Evolutionary conservation across 495 filamentous ascomycete species (phyloP).

Genomic region (Podospora pseudocomata): DNA sequence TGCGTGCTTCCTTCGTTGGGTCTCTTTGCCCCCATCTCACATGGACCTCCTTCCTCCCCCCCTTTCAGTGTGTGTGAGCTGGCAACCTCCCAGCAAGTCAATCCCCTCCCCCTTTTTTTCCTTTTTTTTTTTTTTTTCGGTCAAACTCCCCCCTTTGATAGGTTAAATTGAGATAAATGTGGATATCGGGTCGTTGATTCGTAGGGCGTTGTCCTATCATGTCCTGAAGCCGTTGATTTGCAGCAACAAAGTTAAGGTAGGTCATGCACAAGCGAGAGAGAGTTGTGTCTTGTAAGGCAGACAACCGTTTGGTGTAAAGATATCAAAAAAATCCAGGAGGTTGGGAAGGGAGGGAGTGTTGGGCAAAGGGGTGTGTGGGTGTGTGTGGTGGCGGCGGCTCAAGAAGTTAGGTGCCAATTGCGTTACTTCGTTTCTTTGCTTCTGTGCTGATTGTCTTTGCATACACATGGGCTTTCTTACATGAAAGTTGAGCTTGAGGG

Average conservation of each 20-base stretch:
- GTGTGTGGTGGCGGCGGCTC: background rate
- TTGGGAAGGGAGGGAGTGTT: background rate
- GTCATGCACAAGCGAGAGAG: background rate
- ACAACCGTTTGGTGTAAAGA: background rate
- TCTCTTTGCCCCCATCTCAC: too few relatives aligned
- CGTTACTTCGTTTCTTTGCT: background rate
- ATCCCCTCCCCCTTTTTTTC: too few relatives aligned
- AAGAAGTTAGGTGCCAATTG: background rate
- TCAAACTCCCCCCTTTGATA: background rate
- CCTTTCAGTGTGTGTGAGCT: background rate
- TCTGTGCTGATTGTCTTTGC: too few relatives aligned
- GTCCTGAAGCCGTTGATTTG: background rate
- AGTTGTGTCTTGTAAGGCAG: background rate
- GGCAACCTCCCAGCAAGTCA: background rate
- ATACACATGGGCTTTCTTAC: background rate
- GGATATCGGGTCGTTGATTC: background rate
- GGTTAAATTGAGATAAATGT: background rate
- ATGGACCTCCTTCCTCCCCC: too few relatives aligned
- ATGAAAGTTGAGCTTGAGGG: background rate
- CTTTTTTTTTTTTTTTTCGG: background rate
- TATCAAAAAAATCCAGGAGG: background rate
- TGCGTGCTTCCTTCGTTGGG: constrained; percentile 18
- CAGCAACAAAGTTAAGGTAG: background rate
- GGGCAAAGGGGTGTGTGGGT: too few relatives aligned
- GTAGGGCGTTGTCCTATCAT: background rate